phyloP scores from a whole-genome alignment of 2,329 filamentous ascomycete species.

The Pseudopithomyces chartarum region DNA sequence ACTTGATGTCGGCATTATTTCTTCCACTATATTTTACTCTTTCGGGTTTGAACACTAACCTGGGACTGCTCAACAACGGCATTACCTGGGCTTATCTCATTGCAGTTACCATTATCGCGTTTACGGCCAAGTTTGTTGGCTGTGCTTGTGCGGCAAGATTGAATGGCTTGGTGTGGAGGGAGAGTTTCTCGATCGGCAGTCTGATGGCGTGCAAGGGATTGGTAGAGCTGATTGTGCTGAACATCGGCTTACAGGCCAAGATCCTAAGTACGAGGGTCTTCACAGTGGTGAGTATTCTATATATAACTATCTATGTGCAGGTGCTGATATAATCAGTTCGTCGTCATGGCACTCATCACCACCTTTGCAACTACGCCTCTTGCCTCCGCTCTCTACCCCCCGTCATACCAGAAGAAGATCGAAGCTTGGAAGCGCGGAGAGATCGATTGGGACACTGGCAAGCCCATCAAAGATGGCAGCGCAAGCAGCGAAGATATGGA shows the following conservation, averaged over 20 bases:
- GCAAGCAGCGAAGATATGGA: conserved; percentile 40
- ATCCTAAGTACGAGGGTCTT: conserved; percentile 85
- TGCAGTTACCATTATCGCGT: conserved; percentile 79
- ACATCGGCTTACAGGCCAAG: conserved; percentile 81
- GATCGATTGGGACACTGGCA: conserved; percentile 81
- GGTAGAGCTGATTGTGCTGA: conserved; percentile 87
- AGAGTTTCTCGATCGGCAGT: conserved; percentile 86
- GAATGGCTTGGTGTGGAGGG: conserved; percentile 84
- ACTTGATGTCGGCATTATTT: conserved; percentile 82
- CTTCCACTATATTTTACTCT: conserved; percentile 91
- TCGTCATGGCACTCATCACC: conserved; percentile 89
- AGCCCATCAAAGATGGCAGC: conserved; percentile 44
- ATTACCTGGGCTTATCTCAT: conserved; percentile 90
- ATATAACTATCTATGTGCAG: neutral
- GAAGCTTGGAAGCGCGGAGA: conserved; percentile 80
- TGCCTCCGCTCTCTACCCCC: conserved; percentile 74
- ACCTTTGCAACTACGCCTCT: conserved; percentile 84
- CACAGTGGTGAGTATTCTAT: conserved; percentile 61
- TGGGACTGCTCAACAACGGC: conserved; percentile 80
- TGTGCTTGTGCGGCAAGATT: conserved; percentile 77
- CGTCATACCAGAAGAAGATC: conserved; percentile 75
- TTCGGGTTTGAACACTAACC: conserved; percentile 84
- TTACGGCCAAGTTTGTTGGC: conserved; percentile 82
- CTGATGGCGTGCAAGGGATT: conserved; percentile 97
- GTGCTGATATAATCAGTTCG: conserved; percentile 57